Evolutionary conservation across 2,329 filamentous ascomycete genomes (phyloP).

Genomic region (Chrysoporthe deuterocubensis): DNA sequence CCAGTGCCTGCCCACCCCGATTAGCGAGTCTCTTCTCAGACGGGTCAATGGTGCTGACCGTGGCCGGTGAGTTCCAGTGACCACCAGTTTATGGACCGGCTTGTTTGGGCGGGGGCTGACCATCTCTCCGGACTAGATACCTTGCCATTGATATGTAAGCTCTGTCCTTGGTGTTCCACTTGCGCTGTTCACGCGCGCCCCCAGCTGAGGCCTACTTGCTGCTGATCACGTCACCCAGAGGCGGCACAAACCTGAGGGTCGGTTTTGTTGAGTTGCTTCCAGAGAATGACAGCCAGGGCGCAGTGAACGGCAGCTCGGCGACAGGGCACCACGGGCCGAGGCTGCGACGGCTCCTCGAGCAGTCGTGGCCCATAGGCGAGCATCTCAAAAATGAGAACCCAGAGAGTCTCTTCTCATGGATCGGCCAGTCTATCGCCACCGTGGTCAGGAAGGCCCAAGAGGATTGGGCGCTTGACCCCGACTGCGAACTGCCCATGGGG

Average conservation of each 20-base stretch:
- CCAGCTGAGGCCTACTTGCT: slow-evolving; percentile 19
- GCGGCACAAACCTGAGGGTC: slow-evolving; percentile 70
- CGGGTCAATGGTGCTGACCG: slow-evolving; percentile 46
- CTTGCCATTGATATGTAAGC: slow-evolving; percentile 69
- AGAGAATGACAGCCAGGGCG: slow-evolving; percentile 32
- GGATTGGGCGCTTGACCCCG: slow-evolving; percentile 45
- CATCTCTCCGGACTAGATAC: slow-evolving; percentile 47
- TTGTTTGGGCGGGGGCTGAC: slow-evolving; percentile 9
- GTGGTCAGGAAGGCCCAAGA: slow-evolving; percentile 66
- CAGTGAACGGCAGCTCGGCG: background rate
- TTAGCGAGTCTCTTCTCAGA: slow-evolving; percentile 61
- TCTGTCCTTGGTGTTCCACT: slow-evolving; percentile 34
- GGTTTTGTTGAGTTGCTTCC: slow-evolving; percentile 67
- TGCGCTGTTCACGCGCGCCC: background rate
- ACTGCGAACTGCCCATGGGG: slow-evolving; percentile 62
- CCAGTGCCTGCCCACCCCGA: slow-evolving; percentile 65
- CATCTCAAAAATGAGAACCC: slow-evolving; percentile 75
- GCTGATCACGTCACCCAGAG: slow-evolving; percentile 46
- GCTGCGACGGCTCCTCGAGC: slow-evolving; percentile 66
- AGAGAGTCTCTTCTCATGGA: slow-evolving; percentile 79
- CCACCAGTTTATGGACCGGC: slow-evolving; percentile 1
- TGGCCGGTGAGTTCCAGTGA: slow-evolving; percentile 50
- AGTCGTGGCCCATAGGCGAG: slow-evolving; percentile 74
- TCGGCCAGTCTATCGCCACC: slow-evolving; percentile 75
- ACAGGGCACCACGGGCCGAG: slow-evolving; percentile 22